Evolutionary conservation across 2,329 filamentous ascomycete genomes (phyloP).

Genomic region (Claviceps sp.): DNA sequence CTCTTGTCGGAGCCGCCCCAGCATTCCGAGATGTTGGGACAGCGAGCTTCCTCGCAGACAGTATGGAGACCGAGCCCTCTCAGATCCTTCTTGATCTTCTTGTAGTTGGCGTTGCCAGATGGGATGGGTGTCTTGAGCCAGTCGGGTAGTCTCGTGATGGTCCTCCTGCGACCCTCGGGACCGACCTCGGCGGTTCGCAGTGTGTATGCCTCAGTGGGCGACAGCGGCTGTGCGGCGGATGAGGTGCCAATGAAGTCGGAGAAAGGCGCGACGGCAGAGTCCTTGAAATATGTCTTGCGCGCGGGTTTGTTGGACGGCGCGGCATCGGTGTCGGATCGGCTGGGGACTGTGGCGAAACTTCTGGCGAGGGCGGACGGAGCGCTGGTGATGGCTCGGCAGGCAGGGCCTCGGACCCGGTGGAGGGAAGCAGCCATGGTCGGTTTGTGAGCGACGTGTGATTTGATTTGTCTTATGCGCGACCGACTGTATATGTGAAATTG

Average conservation of each 20-base stretch:
- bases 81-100: slow-evolving; percentile 88
- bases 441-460: neutral
- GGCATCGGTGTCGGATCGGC: slow-evolving; percentile 14
- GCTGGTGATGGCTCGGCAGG: slow-evolving; percentile 26
- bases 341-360: slow-evolving; percentile 33
- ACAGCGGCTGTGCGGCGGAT: slow-evolving; percentile 27
- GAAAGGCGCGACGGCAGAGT: slow-evolving; percentile 42
- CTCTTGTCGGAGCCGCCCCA: slow-evolving; percentile 87
- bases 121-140: slow-evolving; percentile 98
- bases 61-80: slow-evolving; percentile 84
- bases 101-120: slow-evolving; percentile 66
- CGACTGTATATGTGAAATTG: neutral
- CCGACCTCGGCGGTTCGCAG: slow-evolving; percentile 51
- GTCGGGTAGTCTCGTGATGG: slow-evolving; percentile 63
- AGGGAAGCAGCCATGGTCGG: slow-evolving; percentile 26
- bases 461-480: neutral
- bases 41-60: slow-evolving; percentile 93
- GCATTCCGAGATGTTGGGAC: slow-evolving; percentile 95
- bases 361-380: slow-evolving; percentile 18
- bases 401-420: slow-evolving; percentile 27
- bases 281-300: slow-evolving; percentile 43
- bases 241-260: slow-evolving; percentile 40
- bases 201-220: slow-evolving; percentile 42
- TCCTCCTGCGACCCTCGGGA: slow-evolving; percentile 46
- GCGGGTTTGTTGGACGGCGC: slow-evolving; percentile 12